A percentile compares a stretch with the other conserved stretches of the same genome.
These are phyloP conservation scores for Dendrobium catenatum DNA, from an alignment of 106 monocot species.

Conservation along the genomic window DNA sequence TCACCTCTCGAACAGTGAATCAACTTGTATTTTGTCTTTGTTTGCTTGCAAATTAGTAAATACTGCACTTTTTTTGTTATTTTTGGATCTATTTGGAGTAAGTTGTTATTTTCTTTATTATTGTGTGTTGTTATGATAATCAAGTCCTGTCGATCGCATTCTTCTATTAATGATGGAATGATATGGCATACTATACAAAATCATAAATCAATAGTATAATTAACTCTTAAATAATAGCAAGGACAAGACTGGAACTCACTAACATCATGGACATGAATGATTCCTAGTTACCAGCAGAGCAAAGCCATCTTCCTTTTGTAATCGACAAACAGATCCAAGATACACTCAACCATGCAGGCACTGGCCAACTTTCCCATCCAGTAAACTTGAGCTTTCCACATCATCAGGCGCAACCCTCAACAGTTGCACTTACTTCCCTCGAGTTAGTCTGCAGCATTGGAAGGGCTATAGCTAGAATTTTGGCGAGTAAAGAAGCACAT, in stretches of 20 bases:
- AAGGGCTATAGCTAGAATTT: not conserved
- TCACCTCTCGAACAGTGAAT: too few relatives aligned
- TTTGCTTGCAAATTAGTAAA: too few relatives aligned
- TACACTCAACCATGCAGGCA: not conserved
- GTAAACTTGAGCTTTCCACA: not conserved
- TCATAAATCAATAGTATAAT: not conserved
- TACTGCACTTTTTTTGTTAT: too few relatives aligned
- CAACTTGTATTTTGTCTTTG: too few relatives aligned
- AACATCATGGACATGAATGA: too few relatives aligned
- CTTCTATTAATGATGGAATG: not conserved
- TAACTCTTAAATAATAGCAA: not conserved
- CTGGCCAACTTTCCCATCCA: not conserved
- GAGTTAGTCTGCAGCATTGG: not conserved
- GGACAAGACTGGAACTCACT: not conserved
- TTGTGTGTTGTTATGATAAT: too few relatives aligned
- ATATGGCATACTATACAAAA: not conserved
- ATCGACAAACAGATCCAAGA: not conserved
- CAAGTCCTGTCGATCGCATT: too few relatives aligned
- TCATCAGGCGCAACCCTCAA: not conserved
- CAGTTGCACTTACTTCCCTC: not conserved
- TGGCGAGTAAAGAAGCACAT: not conserved
- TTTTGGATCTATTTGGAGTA: too few relatives aligned
- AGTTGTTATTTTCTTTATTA: too few relatives aligned
- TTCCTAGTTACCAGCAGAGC: not conserved
- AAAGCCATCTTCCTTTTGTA: not conserved